A percentile compares a stretch with the other conserved stretches of the same genome.
Evolutionary conservation across 78 protist genomes (phyloP).

Genomic region (Emiliania huxleyi): DNA sequence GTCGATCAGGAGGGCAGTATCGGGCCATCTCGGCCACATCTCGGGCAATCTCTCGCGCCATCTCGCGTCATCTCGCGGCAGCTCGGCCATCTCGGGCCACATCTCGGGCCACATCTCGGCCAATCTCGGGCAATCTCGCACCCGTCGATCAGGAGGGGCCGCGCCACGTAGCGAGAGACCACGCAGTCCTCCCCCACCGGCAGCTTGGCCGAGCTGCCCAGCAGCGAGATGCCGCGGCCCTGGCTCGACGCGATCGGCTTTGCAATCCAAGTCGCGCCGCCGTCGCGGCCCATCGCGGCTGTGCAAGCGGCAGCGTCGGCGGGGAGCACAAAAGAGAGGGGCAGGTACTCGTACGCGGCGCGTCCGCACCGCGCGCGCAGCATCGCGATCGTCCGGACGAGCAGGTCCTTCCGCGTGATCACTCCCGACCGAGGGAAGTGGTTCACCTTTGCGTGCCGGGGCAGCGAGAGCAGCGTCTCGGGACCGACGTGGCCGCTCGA

Average conservation of each 20-base stretch:
- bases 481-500: background rate
- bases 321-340: conserved; percentile 41
- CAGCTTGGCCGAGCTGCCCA: background rate
- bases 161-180: conserved; percentile 36
- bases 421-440: conserved; percentile 65
- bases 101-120: too few species aligned
- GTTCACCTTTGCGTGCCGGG: conserved; percentile 44
- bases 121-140: too few species aligned
- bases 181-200: background rate
- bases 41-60: too few species aligned
- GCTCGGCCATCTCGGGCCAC: too few species aligned
- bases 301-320: background rate
- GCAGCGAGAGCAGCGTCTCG: background rate
- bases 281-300: background rate
- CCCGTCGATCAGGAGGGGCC: conserved; percentile 63
- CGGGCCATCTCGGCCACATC: too few species aligned
- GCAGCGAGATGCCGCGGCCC: conserved; percentile 47
- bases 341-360: conserved; percentile 6
- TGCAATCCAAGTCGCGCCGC: background rate
- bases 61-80: too few species aligned
- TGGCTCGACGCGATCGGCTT: conserved; percentile 39
- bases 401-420: conserved; percentile 58
- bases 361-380: background rate
- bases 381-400: background rate
- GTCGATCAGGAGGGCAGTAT: too few species aligned